phyloP scores from a whole-genome alignment of 75 land plant genomes.

The Sequoia sempervirens region DNA sequence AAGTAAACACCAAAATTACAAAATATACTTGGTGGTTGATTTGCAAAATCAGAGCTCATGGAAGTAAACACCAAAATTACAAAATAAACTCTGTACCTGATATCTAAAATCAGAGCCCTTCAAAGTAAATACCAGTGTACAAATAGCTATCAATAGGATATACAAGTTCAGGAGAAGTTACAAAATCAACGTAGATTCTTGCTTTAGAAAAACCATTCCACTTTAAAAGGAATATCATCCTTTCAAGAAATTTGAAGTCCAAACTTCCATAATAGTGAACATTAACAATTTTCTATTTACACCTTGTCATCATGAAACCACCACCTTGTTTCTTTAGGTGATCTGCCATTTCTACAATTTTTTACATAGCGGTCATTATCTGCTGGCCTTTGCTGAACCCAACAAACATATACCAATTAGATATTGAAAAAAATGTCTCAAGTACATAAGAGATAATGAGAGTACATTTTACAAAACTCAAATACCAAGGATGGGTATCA shows the following conservation, averaged over 20 bases:
- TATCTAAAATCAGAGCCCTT: not conserved
- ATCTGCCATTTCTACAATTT: constrained; percentile 91
- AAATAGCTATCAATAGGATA: not conserved
- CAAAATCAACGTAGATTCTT: not conserved
- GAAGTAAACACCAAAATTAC: not conserved
- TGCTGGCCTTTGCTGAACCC: constrained; percentile 78
- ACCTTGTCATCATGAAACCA: constrained; percentile 99
- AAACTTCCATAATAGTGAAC: not conserved
- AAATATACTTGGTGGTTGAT: not conserved
- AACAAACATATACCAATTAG: not conserved
- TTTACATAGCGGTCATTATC: constrained; percentile 90
- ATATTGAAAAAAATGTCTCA: not conserved
- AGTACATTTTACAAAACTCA: not conserved
- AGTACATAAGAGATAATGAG: not conserved
- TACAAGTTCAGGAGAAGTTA: constrained; percentile 2
- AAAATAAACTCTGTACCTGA: not conserved
- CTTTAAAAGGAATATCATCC: not conserved
- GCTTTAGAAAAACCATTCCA: not conserved
- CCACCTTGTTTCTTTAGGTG: constrained; percentile 97
- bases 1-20: not conserved
- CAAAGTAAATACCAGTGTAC: not conserved
- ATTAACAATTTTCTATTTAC: constrained; percentile 13
- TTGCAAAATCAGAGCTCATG: not conserved
- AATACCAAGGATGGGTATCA: not conserved
- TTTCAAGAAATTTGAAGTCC: not conserved